Evolutionary conservation across 345 rosid genomes (phyloP).

Genomic region (Schrenkiella parvula): DNA sequence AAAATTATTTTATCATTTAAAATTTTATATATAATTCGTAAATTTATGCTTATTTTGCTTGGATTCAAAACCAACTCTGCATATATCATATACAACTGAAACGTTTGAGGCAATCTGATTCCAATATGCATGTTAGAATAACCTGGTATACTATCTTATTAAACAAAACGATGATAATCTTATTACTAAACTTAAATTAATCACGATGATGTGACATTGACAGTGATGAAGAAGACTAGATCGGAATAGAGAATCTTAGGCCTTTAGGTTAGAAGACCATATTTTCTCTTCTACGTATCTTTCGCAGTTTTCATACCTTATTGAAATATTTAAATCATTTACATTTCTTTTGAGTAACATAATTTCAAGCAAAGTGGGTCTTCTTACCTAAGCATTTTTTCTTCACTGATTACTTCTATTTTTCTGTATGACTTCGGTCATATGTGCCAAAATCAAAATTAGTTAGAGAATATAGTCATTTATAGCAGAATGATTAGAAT

Average conservation of each 20-base stretch:
- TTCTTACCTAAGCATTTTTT: neutral
- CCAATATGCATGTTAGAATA: neutral
- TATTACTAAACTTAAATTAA: neutral
- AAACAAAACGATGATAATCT: neutral
- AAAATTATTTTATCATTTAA: no score
- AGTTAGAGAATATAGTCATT: neutral
- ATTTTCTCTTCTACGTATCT: neutral
- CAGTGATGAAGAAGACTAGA: neutral
- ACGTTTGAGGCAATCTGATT: neutral
- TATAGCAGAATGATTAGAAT: neutral
- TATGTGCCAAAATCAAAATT: neutral
- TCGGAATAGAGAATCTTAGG: slow-evolving; percentile 19
- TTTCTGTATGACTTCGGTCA: neutral
- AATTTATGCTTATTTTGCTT: no score
- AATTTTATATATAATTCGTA: no score
- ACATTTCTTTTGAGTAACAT: neutral
- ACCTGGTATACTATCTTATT: neutral
- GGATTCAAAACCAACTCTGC: no score
- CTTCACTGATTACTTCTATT: neutral
- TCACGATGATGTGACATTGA: slow-evolving; percentile 5
- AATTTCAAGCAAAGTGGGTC: neutral
- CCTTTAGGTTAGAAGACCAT: neutral
- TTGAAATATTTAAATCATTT: neutral
- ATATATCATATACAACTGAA: neutral
- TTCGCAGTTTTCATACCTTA: neutral